Evolutionary conservation across 345 rosid species (phyloP), one percentile per base, ranked within the genome.

Genomic region (Turnera subulata): DNA sequence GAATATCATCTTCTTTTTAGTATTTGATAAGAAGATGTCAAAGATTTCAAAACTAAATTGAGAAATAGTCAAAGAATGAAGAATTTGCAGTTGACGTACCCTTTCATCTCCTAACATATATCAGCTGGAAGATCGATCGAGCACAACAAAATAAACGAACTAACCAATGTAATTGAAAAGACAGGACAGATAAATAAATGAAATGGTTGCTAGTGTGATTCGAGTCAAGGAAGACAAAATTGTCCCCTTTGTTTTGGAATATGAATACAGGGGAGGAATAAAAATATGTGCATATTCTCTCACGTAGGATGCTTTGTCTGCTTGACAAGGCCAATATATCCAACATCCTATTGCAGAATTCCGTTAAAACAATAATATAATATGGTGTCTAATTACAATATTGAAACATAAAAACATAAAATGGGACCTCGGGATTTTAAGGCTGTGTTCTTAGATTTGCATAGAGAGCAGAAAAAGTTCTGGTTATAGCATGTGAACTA

Each of bases 221-320:
- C 64, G 68, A 61, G 78, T 47, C 50, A 39, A 44, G 56, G 78
- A 75, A 60, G 73, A 76, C 82, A 74, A 51, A 56, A 71, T 22
- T 74, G 86, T 82, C 75, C 64, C 76, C 70, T 50, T 21, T 50
- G 46, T 62, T 9, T 55, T 23, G 67, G 67, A 72, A 65, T 62
- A 50, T 69, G 71, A 43, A 67, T 69, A 54, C 76, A 78, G 59
- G 23, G 44, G 24, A 35, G 56, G 63, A 58, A 19, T 54, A 53
- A 56, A 58, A 32, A 58, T 18, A 1, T 18, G 10, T 23, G 23
- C 11, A 33, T 55, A 59, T 67, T 69, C 75, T 63, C 52, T 49
- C 11, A 18, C 35, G 42, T 38, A 50, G 55, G 62, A 59, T 46
- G 63, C 64, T 32, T 66, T 75, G 66, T 74, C 77, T 68, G 70